Conservation (phyloP, 2,329 filamentous ascomycete species). For the Penicillium capsulatum region DNA sequence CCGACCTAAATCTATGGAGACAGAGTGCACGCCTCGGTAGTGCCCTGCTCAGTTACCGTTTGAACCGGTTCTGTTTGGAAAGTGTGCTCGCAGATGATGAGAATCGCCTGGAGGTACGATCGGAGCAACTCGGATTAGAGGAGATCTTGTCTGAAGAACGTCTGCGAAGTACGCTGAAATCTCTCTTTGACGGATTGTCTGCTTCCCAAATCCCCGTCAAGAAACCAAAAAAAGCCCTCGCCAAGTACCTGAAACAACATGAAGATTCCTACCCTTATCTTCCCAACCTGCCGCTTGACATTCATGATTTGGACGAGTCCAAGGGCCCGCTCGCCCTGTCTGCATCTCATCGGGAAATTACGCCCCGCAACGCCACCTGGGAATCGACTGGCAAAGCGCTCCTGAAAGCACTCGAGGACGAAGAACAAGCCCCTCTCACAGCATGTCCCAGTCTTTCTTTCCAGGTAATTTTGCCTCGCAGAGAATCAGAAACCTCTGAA, state of each 20-base stretch:
- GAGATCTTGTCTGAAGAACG: constrained; percentile 53
- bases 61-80: constrained; percentile 60
- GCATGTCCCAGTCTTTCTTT: constrained; percentile 40
- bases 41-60: constrained; percentile 54
- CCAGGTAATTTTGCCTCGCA: constrained; percentile 39
- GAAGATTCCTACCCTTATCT: constrained; percentile 52
- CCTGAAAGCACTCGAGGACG: constrained; percentile 41
- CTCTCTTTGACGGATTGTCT: constrained; percentile 55
- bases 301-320: constrained; percentile 27
- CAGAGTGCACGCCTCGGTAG: constrained; percentile 56
- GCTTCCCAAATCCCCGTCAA: constrained; percentile 49
- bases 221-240: constrained; percentile 50
- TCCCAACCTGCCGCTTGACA: constrained; percentile 31
- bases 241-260: constrained; percentile 50
- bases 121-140: constrained; percentile 57
- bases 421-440: constrained; percentile 32
- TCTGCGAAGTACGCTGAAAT: constrained; percentile 46
- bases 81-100: constrained; percentile 60
- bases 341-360: constrained; percentile 39
- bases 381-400: constrained; percentile 48
- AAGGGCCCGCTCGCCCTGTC: constrained; percentile 36
- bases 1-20: constrained; percentile 61
- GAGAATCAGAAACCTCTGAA: constrained; percentile 22
- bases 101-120: constrained; percentile 50
- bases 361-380: constrained; percentile 41